A percentile compares a stretch with the other conserved stretches of the same genome.
These are phyloP conservation scores for Lithohypha guttulata DNA, from an alignment of 2,329 filamentous ascomycete genomes.

Conservation along the genomic window DNA sequence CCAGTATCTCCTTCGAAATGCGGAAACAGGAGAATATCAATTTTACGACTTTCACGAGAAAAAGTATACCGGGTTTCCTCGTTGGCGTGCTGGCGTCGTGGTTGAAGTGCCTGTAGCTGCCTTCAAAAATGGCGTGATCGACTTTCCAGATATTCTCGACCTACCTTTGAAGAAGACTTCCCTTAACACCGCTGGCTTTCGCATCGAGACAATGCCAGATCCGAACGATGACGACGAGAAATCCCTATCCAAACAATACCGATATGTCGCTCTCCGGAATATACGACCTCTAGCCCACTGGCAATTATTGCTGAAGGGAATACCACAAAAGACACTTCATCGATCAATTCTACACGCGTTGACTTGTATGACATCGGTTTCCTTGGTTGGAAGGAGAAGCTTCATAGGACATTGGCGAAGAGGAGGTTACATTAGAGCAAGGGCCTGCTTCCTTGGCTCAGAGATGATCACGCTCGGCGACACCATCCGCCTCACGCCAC, in stretches of 20 bases:
- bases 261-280: conserved; percentile 43
- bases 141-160: conserved; percentile 37
- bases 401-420: conserved; percentile 46
- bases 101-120: conserved; percentile 39
- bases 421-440: conserved; percentile 39
- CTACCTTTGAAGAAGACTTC: conserved; percentile 30
- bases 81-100: conserved; percentile 49
- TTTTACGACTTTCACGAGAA: conserved; percentile 27
- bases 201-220: conserved; percentile 47
- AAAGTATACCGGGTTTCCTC: conserved; percentile 29
- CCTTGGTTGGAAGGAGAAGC: conserved; percentile 41
- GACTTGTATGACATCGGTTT: conserved; percentile 42
- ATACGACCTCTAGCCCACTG: conserved; percentile 47
- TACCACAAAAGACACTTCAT: conserved; percentile 36
- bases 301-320: conserved; percentile 37
- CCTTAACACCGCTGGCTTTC: conserved; percentile 44
- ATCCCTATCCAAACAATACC: conserved; percentile 41
- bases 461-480: conserved; percentile 48
- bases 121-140: conserved; percentile 20
- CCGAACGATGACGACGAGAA: conserved; percentile 40
- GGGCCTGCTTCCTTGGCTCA: conserved; percentile 45
- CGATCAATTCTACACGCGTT: conserved; percentile 45
- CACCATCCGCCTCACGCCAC: conserved; percentile 40
- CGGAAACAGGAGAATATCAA: conserved; percentile 23
- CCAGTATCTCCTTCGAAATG: conserved; percentile 29